These are phyloP conservation scores for Ensete glaucum DNA, from an alignment of 176 grass and related monocot genomes.

Conservation along the genomic window DNA sequence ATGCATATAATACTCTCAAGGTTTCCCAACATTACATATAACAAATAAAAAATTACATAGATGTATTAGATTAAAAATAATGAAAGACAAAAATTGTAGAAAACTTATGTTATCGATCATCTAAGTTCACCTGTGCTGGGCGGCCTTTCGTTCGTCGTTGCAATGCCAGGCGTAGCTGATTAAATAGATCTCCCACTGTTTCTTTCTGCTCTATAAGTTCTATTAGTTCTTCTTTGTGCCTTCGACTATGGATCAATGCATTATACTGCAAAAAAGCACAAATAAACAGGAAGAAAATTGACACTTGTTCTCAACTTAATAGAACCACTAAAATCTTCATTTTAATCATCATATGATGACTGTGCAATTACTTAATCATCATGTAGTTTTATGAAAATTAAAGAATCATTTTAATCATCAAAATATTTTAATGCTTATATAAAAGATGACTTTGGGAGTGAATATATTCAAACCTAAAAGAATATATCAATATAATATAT, in stretches of 20 bases:
- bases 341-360: background rate
- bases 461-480: background rate
- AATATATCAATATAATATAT: background rate
- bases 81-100: background rate
- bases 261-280: constrained; percentile 58
- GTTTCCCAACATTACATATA: background rate
- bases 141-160: constrained; percentile 71
- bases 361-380: background rate
- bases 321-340: background rate
- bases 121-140: constrained; percentile 67
- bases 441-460: background rate
- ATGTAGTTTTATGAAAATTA: background rate
- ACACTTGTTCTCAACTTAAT: background rate
- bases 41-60: background rate
- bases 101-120: background rate
- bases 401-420: no score
- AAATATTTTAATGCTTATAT: background rate
- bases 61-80: no score
- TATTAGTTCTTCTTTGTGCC: constrained; percentile 56
- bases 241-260: constrained; percentile 56
- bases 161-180: constrained; percentile 73
- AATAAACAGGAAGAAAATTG: background rate
- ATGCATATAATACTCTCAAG: no score
- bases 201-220: constrained; percentile 92
- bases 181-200: constrained; percentile 87